Evolutionary conservation across 345 rosid genomes (phyloP), one percentile per base, ranked within the genome.

Genomic region (Trapa bicornis): DNA sequence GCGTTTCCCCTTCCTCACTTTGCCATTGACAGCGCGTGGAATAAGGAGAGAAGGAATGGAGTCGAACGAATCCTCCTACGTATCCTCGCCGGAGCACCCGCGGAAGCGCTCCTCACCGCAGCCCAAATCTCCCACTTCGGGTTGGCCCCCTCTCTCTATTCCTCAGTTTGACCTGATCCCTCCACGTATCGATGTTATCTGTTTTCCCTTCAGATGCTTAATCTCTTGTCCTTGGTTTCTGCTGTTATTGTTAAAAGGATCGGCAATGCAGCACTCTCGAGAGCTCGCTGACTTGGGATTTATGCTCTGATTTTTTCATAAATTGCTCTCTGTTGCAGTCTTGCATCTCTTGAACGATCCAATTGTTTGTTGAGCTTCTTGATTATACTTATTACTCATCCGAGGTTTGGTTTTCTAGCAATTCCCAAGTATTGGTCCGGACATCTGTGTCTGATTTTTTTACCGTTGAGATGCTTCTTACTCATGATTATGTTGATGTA

Each of bases 61-160:
- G 74, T 86, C 96, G 58, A 91, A 89, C 42, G 99, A 89, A 77
- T 85, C 93, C 54, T 91, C 92, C 62, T 86, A 85, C 74, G 78
- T 85, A 43, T 86, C 88, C 50, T 87, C 92, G 17, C 95, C 97
- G 47, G 98, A 90, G 86, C 86, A 77, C 54, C 81, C 70, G 47
- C 77, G 80, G 57, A 76, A 82, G 74, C 77, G 92, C 81, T 83
- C 97, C 71, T 85, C 86, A 8, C 87, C 87, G 53, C 87, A 72
- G 77, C 87, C 84, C 10, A 79, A 84, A 72, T 82, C 96, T 35
- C 92, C 92, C 1, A 73, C 81, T 75, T 76, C 87, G 67, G 99
- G 99, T 91, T 65, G 56, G 56, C 17, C 56, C 54, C 29, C 53
- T 63, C 10, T 35, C 50, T 42, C 9, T 13, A 22, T 22, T 22